Evolutionary conservation across 2,329 filamentous ascomycete species (phyloP), one percentile per base, ranked within the genome.

Genomic region (Aspergillus awamori): DNA sequence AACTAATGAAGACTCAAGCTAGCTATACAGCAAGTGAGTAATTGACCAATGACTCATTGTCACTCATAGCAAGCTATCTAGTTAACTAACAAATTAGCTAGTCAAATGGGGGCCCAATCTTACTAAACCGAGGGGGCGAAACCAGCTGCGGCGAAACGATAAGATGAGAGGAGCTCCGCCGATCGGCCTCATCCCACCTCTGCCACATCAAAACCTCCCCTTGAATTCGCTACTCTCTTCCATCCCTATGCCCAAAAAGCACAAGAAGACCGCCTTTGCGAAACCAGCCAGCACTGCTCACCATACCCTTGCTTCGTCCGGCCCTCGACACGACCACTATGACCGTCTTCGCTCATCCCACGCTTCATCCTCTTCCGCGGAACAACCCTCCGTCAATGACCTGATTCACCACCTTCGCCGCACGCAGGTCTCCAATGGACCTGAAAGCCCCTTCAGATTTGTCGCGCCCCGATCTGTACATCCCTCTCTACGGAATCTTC

Each of bases 211-310:
- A 36, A 47, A 55, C 49, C 54, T 60, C 47, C 53, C 59, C 33
- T n/a, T 49, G 59, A 49, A 48, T 33, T 51, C 58, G 59, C 56
- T 48, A n/a, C 57, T 58, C 39, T 38, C 48, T 30, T 30, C 22
- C 53, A 28, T 58, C 67, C 67, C 66, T 70, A 82, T 82, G 80
- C 79, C 80, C 68, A 82, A 81, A 72, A 82, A 82, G 69, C 74
- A 79, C 69, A 74, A 74, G 57, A 76, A 74, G 43, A 64, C 68
- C 26, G 65, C 74, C 22, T 72, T 73, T 54, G 67, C 72, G 52
- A 82, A 81, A 60, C 79, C 80, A 36, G 68, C 67, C 38, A 76
- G 67, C 52, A 75, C 75, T 17, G 72, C 73, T 45, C 80, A 81
- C 63, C 78, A 75, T 52, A 75, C 77, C 4, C 70, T 79, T 33